These are phyloP conservation scores for Colletotrichum karsti DNA, from an alignment of 2,329 filamentous ascomycete species.

Conservation along the genomic window DNA sequence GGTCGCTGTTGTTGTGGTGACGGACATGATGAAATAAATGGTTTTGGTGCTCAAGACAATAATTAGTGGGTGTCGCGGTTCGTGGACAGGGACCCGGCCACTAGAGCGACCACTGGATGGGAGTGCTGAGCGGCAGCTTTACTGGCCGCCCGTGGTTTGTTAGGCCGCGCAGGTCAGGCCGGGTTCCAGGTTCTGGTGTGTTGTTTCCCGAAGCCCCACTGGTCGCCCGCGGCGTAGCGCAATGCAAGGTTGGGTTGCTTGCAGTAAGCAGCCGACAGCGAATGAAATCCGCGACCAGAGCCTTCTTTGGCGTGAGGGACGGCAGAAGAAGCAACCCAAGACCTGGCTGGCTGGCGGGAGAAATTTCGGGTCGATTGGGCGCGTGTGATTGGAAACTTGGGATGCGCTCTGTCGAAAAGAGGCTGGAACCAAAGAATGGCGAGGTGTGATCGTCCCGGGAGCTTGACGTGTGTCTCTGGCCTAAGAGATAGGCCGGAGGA, in stretches of 20 bases:
- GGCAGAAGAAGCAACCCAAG: constrained; percentile 4
- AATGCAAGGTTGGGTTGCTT: constrained; percentile 16
- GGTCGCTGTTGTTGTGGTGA: constrained; percentile 30
- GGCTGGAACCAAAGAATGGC: neutral
- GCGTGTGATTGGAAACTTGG: neutral
- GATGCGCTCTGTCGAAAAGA: constrained; percentile 8
- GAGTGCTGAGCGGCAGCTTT: constrained; percentile 10
- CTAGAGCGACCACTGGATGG: constrained; percentile 8
- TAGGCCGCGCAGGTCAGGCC: constrained; percentile 19
- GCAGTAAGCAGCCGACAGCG: constrained; percentile 7
- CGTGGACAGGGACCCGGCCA: constrained; percentile 11
- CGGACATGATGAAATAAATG: constrained; percentile 23
- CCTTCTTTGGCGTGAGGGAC: neutral
- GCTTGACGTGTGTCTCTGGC: constrained; percentile 1
- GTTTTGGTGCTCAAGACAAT: constrained; percentile 4
- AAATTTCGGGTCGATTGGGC: constrained; percentile 11
- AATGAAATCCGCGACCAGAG: constrained; percentile 7
- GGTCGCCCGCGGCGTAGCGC: neutral
- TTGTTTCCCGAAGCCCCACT: constrained; percentile 23
- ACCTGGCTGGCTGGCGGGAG: constrained; percentile 3
- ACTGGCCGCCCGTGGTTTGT: constrained; percentile 15
- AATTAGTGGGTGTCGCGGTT: constrained; percentile 19
- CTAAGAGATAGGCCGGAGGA: neutral
- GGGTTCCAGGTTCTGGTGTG: constrained; percentile 23
- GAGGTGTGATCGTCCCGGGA: constrained; percentile 21